Base-by-base conservation (phyloP, 1,284 basidiomycete species). In the Sporisorium scitamineum region DNA sequence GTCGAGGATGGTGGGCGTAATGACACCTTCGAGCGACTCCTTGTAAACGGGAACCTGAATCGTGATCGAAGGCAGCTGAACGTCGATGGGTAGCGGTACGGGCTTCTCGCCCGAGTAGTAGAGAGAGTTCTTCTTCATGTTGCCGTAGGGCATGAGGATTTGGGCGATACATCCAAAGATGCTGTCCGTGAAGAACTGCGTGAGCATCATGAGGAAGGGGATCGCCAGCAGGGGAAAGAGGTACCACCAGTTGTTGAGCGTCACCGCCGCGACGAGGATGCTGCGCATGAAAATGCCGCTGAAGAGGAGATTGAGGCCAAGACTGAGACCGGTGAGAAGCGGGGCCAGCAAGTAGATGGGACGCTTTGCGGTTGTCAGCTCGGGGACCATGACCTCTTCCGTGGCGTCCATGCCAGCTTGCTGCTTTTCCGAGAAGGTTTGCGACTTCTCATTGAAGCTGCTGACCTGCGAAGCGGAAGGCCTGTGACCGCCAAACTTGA, bases 31-130 rank as follows among this genome's bases (percentile, higher is more conserved):
- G 34, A 88, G 81, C 84, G 71, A 60, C 85, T 84, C 79, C 86
- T 92, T 93, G 87, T 93, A 93, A 10, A 93, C 92, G 0, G 92
- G 92, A 87, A 93, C 89, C 80, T 93, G 90, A 61, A 93, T 88
- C 0, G 92, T 92, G 64, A 93, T 88, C 76, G 92, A 92, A 3
- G 92, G 92, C 2, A 93, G 87, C 29, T 44, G 29, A n/a, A 92
- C 91, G 20, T 92, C 87, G 89, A 91, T 86, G 92, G 92, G 34
- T 87, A 87, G 82, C 92, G 92, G 34, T 86, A 87, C 83, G 78
- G 70, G 86, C 85, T 72, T 85, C 74, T 69, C 86, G 78, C 80
- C 86, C 84, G 74, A 87, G 84, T 65, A 83, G 86, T 85, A 87
- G 83, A 85, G 86, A 85, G 85, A 85, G 69, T 76, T 58, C 45